phyloP scores from a whole-genome alignment of 1,139 yeast species.

The Meyerozyma carpophila region DNA sequence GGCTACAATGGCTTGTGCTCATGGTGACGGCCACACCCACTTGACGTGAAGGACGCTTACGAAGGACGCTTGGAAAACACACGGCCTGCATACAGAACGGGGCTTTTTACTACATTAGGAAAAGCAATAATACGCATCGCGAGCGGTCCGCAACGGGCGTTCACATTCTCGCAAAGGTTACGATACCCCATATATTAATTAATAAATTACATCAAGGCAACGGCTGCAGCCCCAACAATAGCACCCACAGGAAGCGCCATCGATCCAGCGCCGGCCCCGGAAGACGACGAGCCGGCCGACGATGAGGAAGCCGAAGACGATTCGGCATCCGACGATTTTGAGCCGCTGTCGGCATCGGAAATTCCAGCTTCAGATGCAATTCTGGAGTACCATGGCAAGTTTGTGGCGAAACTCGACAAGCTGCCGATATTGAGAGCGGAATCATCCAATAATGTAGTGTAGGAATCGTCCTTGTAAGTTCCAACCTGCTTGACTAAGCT shows the following conservation, averaged over 20 bases:
- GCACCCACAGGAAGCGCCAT: conserved; percentile 30
- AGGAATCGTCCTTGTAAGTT: conserved; percentile 35
- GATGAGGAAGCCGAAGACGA: conserved; percentile 4
- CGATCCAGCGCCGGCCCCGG: conserved; percentile 10
- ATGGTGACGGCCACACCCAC: conserved; percentile 26
- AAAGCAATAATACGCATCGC: not conserved
- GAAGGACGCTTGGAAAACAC: not conserved
- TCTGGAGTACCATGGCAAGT: conserved; percentile 40
- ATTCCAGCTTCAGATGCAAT: conserved; percentile 16
- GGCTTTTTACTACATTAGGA: not conserved
- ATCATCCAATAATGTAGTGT: conserved; percentile 35
- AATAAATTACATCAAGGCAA: conserved; percentile 1
- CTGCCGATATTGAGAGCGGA: conserved; percentile 14
- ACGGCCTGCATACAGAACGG: not conserved
- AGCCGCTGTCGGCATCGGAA: conserved; percentile 8
- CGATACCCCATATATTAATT: not conserved
- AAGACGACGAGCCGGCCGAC: conserved; percentile 2
- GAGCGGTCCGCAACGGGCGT: too few species aligned
- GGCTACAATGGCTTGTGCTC: conserved; percentile 30
- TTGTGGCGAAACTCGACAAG: conserved; percentile 31
- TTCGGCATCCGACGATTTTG: conserved; percentile 4
- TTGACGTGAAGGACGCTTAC: not conserved
- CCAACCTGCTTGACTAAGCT: conserved; percentile 31
- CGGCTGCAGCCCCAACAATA: conserved; percentile 21
- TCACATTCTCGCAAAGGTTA: not conserved